phyloP scores from a whole-genome alignment of 2,329 filamentous ascomycete genomes.

The Apiospora koreana region DNA sequence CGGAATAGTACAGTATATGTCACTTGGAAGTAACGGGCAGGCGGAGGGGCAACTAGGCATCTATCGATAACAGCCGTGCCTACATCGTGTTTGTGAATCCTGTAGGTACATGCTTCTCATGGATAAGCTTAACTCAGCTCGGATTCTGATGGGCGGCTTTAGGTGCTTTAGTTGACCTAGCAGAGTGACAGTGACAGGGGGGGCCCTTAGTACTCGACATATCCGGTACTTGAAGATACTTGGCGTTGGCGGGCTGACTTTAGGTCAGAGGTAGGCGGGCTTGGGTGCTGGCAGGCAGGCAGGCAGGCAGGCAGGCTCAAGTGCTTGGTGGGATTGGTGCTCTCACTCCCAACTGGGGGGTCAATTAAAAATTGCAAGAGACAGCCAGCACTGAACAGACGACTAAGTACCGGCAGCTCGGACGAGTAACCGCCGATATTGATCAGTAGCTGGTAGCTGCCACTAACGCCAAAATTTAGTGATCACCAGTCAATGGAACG shows the following conservation, averaged over 20 bases:
- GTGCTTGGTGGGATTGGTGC: too few relatives aligned
- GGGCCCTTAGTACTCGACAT: background rate
- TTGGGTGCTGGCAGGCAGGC: background rate
- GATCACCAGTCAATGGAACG: background rate
- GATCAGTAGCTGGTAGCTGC: background rate
- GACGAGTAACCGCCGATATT: slow-evolving; percentile 2
- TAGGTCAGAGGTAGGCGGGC: too few relatives aligned
- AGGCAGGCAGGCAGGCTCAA: too few relatives aligned
- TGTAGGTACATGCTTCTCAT: background rate
- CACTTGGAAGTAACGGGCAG: background rate
- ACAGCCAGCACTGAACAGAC: too few relatives aligned
- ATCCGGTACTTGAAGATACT: background rate
- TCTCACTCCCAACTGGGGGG: too few relatives aligned
- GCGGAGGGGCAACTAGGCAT: background rate
- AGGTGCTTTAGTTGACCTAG: background rate
- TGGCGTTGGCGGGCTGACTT: slow-evolving; percentile 3
- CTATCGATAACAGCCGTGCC: background rate
- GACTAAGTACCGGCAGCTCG: slow-evolving; percentile 1
- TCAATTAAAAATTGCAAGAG: too few relatives aligned
- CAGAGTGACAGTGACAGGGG: background rate
- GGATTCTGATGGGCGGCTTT: too few relatives aligned
- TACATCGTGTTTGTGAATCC: background rate
- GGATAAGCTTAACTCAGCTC: background rate
- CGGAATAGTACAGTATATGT: slow-evolving; percentile 8
- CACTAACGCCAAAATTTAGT: slow-evolving; percentile 7